Conservation (phyloP, 202 grass and related monocot genomes). For the Setaria viridis region DNA sequence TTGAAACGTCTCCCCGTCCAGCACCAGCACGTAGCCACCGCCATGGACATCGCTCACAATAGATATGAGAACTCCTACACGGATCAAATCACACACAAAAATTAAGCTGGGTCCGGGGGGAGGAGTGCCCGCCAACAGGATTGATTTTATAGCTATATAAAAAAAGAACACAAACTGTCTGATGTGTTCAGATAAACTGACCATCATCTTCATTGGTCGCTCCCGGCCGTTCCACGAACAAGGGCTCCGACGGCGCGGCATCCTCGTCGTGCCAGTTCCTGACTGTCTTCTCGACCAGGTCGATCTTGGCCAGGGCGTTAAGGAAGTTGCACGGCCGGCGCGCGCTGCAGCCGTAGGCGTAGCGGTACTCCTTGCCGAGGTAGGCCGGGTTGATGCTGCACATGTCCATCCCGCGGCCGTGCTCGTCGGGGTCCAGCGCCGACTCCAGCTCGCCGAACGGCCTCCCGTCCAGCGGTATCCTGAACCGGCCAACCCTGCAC, state of each 20-base stretch:
- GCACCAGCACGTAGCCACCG: constrained; percentile 65
- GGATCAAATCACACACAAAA: background rate
- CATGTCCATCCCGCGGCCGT: constrained; percentile 93
- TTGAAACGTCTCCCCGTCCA: constrained; percentile 74
- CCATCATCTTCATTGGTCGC: constrained; percentile 86
- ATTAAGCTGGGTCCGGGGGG: too few species aligned
- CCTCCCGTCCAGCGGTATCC: constrained; percentile 87
- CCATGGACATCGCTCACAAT: constrained; percentile 66
- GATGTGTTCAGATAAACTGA: background rate
- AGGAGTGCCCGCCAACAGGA: background rate
- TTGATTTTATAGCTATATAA: background rate
- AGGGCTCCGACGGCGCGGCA: constrained; percentile 89
- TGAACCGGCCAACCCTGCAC: constrained; percentile 72
- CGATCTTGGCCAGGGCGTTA: constrained; percentile 92
- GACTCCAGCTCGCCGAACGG: constrained; percentile 71
- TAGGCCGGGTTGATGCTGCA: constrained; percentile 88
- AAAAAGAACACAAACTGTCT: background rate
- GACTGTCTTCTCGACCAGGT: constrained; percentile 74
- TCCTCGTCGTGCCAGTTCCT: constrained; percentile 86
- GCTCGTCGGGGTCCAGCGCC: constrained; percentile 81
- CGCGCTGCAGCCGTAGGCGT: constrained; percentile 88
- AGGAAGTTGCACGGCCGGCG: constrained; percentile 96
- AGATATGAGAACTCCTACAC: constrained; percentile 79
- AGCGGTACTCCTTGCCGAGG: constrained; percentile 84
- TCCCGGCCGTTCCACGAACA: constrained; percentile 80